Evolutionary conservation across 1,139 yeast species (phyloP).

Genomic region (Debaryomycetaceae sp.): DNA sequence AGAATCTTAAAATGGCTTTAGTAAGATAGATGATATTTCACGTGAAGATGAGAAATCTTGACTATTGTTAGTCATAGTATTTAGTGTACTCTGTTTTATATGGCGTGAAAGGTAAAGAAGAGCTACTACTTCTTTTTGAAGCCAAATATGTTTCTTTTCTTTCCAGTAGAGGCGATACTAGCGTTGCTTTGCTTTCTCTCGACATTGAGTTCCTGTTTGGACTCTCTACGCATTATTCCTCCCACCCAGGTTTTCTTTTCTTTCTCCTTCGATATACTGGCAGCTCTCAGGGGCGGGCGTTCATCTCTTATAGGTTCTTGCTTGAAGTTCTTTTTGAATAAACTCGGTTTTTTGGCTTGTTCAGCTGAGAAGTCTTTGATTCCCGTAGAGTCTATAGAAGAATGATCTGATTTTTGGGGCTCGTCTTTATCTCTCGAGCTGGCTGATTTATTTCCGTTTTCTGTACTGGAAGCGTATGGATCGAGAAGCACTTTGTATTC

Average conservation of each 20-base stretch:
- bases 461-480: slow-evolving; percentile 5
- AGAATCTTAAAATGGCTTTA: too few relatives aligned
- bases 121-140: slow-evolving; percentile 34
- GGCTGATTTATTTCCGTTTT: slow-evolving; percentile 10
- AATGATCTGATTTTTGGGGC: slow-evolving; percentile 11
- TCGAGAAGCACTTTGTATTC: slow-evolving; percentile 17
- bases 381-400: slow-evolving; percentile 12
- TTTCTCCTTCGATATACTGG: slow-evolving; percentile 2
- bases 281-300: neutral
- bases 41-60: too few relatives aligned
- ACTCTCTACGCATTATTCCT: slow-evolving; percentile 36
- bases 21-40: too few relatives aligned
- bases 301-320: slow-evolving; percentile 16
- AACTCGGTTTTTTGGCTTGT: slow-evolving; percentile 8
- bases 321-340: slow-evolving; percentile 33
- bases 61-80: too few relatives aligned
- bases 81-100: too few relatives aligned
- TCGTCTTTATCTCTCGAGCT: slow-evolving; percentile 8
- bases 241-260: slow-evolving; percentile 47
- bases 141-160: slow-evolving; percentile 35
- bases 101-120: too few relatives aligned
- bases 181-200: slow-evolving; percentile 7
- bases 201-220: slow-evolving; percentile 15
- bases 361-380: neutral
- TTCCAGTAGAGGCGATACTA: slow-evolving; percentile 11